A percentile compares a stretch with the other conserved stretches of the same genome.
These are phyloP conservation scores for Arthrobotrys conoides DNA, from an alignment of 2,329 filamentous ascomycete species.

Conservation along the genomic window DNA sequence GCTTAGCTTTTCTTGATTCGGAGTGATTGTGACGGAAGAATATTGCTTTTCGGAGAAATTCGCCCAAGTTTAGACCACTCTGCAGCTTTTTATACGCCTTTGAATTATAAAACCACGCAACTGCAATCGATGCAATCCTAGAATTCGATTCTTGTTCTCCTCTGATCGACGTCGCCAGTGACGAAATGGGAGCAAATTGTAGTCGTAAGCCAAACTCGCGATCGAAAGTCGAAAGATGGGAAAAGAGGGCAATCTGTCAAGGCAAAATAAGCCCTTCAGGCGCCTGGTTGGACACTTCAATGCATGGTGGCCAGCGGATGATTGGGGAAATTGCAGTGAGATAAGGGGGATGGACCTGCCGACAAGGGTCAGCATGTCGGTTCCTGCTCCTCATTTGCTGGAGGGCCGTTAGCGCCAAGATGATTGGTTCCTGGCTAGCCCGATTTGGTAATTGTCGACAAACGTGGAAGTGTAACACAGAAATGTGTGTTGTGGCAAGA, in stretches of 20 bases:
- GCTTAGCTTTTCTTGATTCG: slow-evolving; percentile 5
- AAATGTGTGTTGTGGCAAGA: slow-evolving; percentile 23
- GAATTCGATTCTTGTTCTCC: slow-evolving; percentile 22
- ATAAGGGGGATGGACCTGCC: slow-evolving; percentile 46
- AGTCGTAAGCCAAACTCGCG: slow-evolving; percentile 39
- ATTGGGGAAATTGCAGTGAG: slow-evolving; percentile 49
- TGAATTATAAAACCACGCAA: neutral
- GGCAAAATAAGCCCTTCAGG: slow-evolving; percentile 18
- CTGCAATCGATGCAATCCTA: slow-evolving; percentile 5
- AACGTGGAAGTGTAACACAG: slow-evolving; percentile 51
- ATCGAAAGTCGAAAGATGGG: slow-evolving; percentile 34
- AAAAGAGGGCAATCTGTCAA: slow-evolving; percentile 20
- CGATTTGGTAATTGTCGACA: slow-evolving; percentile 34
- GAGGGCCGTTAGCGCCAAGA: slow-evolving; percentile 12
- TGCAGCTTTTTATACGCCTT: slow-evolving; percentile 11
- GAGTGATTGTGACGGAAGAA: slow-evolving; percentile 14
- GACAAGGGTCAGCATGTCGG: slow-evolving; percentile 28
- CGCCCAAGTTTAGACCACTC: slow-evolving; percentile 20
- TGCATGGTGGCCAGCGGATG: slow-evolving; percentile 31
- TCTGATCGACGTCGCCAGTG: slow-evolving; percentile 41
- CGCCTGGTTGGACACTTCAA: slow-evolving; percentile 22
- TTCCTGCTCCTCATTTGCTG: slow-evolving; percentile 31
- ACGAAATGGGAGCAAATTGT: slow-evolving; percentile 56
- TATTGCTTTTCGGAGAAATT: slow-evolving; percentile 27
- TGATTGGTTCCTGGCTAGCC: slow-evolving; percentile 37